phyloP scores from a whole-genome alignment of 768 basidiomycete species.

The Auricularia sp. region DNA sequence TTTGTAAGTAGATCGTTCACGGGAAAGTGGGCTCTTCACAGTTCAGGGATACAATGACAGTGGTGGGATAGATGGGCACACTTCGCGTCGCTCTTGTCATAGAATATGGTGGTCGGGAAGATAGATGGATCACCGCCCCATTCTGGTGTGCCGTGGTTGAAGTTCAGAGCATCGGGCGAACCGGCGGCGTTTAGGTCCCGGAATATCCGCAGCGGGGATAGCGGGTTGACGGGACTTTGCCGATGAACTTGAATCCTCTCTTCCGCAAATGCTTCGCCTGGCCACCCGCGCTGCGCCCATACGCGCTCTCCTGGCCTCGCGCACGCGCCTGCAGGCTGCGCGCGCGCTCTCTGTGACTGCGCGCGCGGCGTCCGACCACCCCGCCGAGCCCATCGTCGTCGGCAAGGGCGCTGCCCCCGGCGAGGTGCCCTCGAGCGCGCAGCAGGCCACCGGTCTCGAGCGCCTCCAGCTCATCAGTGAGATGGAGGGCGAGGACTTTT shows the following conservation, averaged over 20 bases:
- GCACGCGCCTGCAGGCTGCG: not conserved
- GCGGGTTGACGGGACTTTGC: too few species aligned
- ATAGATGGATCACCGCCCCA: too few species aligned
- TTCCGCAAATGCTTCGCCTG: not conserved
- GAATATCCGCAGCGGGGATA: too few species aligned
- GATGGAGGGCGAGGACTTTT: slow-evolving; percentile 78
- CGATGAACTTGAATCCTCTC: not conserved
- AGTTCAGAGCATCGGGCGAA: too few species aligned
- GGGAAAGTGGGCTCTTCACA: too few species aligned
- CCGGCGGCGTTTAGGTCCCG: too few species aligned
- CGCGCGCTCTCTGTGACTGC: not conserved
- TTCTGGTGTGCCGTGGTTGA: too few species aligned
- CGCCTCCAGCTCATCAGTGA: slow-evolving; percentile 88
- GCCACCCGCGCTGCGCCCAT: not conserved
- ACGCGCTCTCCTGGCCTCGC: not conserved
- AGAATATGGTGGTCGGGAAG: too few species aligned
- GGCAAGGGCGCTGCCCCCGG: slow-evolving; percentile 33
- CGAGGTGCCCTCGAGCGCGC: slow-evolving; percentile 66
- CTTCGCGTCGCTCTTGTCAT: too few species aligned
- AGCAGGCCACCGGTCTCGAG: slow-evolving; percentile 94
- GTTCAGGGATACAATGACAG: too few species aligned
- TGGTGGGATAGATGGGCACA: too few species aligned
- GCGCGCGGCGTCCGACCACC: not conserved
- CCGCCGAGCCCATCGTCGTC: not conserved
- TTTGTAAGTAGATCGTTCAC: too few species aligned